phyloP scores from a whole-genome alignment of 1,139 yeast species.

The Geotrichum siamense region DNA sequence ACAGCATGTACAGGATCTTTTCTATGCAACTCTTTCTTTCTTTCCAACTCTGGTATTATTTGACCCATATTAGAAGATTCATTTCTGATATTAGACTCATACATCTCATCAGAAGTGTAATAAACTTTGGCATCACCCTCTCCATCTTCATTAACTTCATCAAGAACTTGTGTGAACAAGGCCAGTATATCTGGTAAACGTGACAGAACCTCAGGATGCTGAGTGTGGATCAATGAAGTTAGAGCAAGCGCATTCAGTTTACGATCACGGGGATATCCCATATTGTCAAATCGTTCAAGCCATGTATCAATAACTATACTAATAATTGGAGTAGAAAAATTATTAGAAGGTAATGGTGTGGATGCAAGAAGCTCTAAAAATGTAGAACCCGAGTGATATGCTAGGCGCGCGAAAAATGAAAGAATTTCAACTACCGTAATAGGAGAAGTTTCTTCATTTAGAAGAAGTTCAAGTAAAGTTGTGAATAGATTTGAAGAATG shows the following conservation, averaged over 20 bases:
- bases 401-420: constrained; percentile 48
- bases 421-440: constrained; percentile 44
- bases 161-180: constrained; percentile 54
- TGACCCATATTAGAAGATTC: constrained; percentile 7
- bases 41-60: constrained; percentile 20
- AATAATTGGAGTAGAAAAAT: background rate
- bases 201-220: constrained; percentile 28
- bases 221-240: constrained; percentile 41
- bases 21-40: constrained; percentile 19
- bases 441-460: constrained; percentile 46
- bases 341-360: background rate
- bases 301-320: constrained; percentile 26
- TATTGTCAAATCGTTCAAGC: constrained; percentile 40
- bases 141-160: constrained; percentile 59
- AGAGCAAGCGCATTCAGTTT: constrained; percentile 58
- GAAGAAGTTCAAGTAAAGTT: constrained; percentile 40
- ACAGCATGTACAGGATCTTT: constrained; percentile 26
- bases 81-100: constrained; percentile 8
- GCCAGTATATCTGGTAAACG: constrained; percentile 42
- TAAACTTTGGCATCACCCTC: constrained; percentile 32
- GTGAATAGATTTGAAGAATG: constrained; percentile 22
- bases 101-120: constrained; percentile 24
- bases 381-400: constrained; percentile 42
- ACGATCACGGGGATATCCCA: constrained; percentile 62
- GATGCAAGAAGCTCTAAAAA: constrained; percentile 36